A percentile compares a stretch with the other conserved stretches of the same genome.
phyloP scores from a whole-genome alignment of 2,329 filamentous ascomycete species.

The Diaporthe helianthi region DNA sequence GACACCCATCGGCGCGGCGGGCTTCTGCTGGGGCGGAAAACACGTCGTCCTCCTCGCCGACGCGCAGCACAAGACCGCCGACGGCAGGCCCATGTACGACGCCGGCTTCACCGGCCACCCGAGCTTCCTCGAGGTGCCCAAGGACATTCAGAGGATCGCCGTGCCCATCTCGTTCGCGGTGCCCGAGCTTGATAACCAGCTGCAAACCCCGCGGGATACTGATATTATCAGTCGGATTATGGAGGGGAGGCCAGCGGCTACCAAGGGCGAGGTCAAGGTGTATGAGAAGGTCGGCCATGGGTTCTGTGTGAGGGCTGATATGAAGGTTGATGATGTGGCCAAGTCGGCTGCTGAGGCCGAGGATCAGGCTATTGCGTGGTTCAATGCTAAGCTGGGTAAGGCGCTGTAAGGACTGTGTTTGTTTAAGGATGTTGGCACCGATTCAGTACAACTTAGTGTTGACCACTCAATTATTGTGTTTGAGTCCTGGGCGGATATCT shows the following conservation, averaged over 20 bases:
- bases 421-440: too few species aligned
- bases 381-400: constrained; percentile 36
- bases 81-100: constrained; percentile 53
- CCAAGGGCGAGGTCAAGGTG: constrained; percentile 47
- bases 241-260: constrained; percentile 42
- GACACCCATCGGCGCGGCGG: constrained; percentile 57
- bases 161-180: constrained; percentile 55
- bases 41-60: constrained; percentile 57
- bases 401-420: neutral
- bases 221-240: constrained; percentile 47
- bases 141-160: constrained; percentile 53
- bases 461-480: too few species aligned
- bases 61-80: constrained; percentile 38
- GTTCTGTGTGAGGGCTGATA: constrained; percentile 48
- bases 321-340: constrained; percentile 38
- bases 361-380: constrained; percentile 46
- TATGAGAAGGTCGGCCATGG: constrained; percentile 51
- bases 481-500: too few species aligned
- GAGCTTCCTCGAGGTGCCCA: constrained; percentile 53
- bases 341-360: constrained; percentile 43
- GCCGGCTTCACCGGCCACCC: constrained; percentile 62
- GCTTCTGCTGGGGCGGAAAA: constrained; percentile 71
- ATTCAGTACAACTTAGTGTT: too few species aligned
- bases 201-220: constrained; percentile 42
- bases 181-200: constrained; percentile 52